A percentile compares a stretch with the other conserved stretches of the same genome.
Conservation (phyloP, 345 rosid genomes). For the Noccaea bulbosa region DNA sequence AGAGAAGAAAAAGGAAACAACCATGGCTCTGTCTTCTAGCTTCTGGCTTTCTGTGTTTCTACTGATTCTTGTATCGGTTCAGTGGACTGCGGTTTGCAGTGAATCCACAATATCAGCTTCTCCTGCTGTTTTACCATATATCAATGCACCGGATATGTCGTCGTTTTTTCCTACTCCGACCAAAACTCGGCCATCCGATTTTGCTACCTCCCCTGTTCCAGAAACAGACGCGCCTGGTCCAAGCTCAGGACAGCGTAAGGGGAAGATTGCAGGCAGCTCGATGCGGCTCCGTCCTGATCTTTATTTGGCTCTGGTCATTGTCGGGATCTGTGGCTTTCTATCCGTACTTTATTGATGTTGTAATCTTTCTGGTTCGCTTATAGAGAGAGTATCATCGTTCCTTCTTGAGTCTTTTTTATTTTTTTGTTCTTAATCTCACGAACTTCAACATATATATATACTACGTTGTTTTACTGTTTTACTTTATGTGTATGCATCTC, state of each 20-base stretch:
- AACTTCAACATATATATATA: neutral
- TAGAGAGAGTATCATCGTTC: neutral
- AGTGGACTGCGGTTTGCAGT: slow-evolving; percentile 31
- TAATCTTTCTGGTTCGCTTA: slow-evolving; percentile 29
- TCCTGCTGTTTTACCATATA: slow-evolving; percentile 49
- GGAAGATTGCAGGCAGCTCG: slow-evolving; percentile 51
- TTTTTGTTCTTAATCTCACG: slow-evolving; percentile 25
- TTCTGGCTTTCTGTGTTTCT: slow-evolving; percentile 40
- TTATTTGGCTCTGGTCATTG: slow-evolving; percentile 30
- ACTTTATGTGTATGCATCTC: slow-evolving; percentile 3
- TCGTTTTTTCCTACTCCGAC: slow-evolving; percentile 67
- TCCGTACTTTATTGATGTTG: slow-evolving; percentile 25
- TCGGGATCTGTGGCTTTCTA: slow-evolving; percentile 36
- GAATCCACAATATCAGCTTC: slow-evolving; percentile 60
- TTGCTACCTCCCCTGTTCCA: slow-evolving; percentile 51
- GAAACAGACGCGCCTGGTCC: slow-evolving; percentile 54
- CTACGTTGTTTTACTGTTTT: too few relatives aligned
- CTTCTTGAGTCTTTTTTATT: neutral
- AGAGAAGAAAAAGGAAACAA: slow-evolving; percentile 28
- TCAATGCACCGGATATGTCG: slow-evolving; percentile 61
- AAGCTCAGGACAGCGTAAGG: slow-evolving; percentile 55
- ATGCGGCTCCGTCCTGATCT: slow-evolving; percentile 36
- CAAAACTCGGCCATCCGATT: slow-evolving; percentile 34
- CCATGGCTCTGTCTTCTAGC: slow-evolving; percentile 49
- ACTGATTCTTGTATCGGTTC: slow-evolving; percentile 36